Conservation (phyloP, 768 basidiomycete genomes). For the Auricularia sp. region DNA sequence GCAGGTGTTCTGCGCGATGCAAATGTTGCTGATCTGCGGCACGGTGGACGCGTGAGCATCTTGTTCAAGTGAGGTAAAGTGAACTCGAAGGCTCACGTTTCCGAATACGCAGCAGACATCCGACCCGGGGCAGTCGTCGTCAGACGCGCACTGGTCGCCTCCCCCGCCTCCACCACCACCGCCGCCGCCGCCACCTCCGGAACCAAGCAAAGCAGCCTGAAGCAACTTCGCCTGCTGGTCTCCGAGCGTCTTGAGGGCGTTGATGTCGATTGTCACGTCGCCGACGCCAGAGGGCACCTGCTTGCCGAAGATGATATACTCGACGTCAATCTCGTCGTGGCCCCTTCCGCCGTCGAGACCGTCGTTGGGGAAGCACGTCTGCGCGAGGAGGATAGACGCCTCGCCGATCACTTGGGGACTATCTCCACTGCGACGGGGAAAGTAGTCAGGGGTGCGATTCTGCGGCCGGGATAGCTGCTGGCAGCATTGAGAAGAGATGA, state of each 20-base stretch:
- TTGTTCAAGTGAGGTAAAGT: too few relatives aligned
- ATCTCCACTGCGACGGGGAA: not conserved
- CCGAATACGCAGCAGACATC: not conserved
- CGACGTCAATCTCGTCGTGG: not conserved
- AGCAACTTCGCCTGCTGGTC: not conserved
- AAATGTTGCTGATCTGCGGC: not conserved
- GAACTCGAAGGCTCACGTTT: not conserved
- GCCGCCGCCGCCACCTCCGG: not conserved
- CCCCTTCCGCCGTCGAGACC: not conserved
- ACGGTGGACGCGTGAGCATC: too few relatives aligned
- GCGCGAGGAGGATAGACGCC: not conserved
- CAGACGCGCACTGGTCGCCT: not conserved
- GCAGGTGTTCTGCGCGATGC: not conserved
- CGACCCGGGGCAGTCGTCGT: not conserved
- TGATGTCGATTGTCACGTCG: not conserved
- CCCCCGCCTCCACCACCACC: not conserved
- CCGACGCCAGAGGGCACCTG: not conserved
- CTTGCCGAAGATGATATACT: not conserved
- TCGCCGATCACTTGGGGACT: not conserved
- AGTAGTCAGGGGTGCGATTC: too few relatives aligned
- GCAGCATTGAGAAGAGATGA: too few relatives aligned
- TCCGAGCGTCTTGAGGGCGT: not conserved
- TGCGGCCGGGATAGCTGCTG: too few relatives aligned
- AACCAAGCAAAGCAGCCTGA: not conserved
- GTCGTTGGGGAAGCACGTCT: conserved; percentile 1